Conservation (phyloP, 2,329 filamentous ascomycete genomes). For the Fusarium subtropicale region DNA sequence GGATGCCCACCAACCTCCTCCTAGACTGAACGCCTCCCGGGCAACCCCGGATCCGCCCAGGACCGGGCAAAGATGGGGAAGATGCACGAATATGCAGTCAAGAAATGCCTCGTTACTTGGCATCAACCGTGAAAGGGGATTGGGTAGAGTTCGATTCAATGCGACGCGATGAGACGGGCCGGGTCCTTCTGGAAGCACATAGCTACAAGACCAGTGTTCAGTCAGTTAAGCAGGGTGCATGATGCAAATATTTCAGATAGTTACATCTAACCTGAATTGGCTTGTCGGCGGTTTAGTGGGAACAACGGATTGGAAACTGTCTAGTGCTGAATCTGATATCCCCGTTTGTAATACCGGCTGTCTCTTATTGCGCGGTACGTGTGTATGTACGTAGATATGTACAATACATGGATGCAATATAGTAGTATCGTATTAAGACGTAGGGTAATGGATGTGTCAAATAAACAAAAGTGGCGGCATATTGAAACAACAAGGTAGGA, state of each 20-base stretch:
- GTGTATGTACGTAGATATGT: not conserved
- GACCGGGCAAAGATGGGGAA: constrained; percentile 44
- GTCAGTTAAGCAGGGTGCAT: constrained; percentile 17
- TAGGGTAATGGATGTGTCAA: constrained; percentile 20
- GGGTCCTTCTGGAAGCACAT: constrained; percentile 23
- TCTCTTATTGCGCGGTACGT: not conserved
- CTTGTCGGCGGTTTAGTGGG: constrained; percentile 41
- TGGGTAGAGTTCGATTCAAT: constrained; percentile 17
- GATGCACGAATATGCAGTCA: constrained; percentile 39
- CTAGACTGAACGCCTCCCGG: constrained; percentile 45
- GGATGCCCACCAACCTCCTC: constrained; percentile 23
- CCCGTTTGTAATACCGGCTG: constrained; percentile 3
- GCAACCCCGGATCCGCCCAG: constrained; percentile 48
- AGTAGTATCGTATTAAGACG: constrained; percentile 10
- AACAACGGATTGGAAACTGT: constrained; percentile 26
- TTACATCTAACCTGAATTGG: constrained; percentile 28
- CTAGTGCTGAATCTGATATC: constrained; percentile 11
- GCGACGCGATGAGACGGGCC: constrained; percentile 17
- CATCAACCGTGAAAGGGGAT: constrained; percentile 27
- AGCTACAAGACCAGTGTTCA: not conserved
- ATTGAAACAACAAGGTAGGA: constrained; percentile 2
- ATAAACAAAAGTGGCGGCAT: constrained; percentile 16
- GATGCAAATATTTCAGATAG: constrained; percentile 34
- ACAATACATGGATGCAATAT: constrained; percentile 2
- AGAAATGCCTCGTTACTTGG: constrained; percentile 48